Evolutionary conservation across 2,329 filamentous ascomycete genomes (phyloP), one percentile per base, ranked within the genome.

Genomic region (Paecilomyces sp.): DNA sequence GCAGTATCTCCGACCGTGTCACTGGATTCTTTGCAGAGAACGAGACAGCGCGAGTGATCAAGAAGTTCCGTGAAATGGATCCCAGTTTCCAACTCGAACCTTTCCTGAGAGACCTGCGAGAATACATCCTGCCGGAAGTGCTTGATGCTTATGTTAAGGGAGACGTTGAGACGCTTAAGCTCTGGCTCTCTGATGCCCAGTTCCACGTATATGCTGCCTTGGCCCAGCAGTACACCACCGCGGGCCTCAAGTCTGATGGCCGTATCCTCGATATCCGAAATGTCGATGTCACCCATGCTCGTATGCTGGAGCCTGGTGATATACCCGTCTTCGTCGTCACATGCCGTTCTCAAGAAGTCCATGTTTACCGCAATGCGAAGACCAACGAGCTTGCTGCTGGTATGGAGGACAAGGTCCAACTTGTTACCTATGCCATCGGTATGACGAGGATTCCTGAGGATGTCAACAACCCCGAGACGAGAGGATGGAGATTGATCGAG

Each of bases 11-110:
- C 33, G 94, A 99, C 75, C 86, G 89, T 60, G 87, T 99, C 47
- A 91, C 90, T 54, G 92, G 94, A 30, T 99, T 97, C 80, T 99
- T 99, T 66, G 94, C 94, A 63, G 94, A 99, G 76, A 99, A 97
- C 75, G 94, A 99, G 80, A 97, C 92, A 0, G 94, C 94, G 31
- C 89, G 88, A 84, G 94, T 99, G 36, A 96, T 97, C 80, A 97
- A 97, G 81, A 96, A 93, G 76, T 96, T 99, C 82, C 88, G 93
- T 54, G 85, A 92, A 68, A 97, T 97, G 86, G 94, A 99, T 68
- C 93, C 94, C 4, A 84, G 83, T 65, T 99, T 99, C 82, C 91
- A 97, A 73, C 85, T 96, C 67, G 94, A 99, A 76, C 90, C 92
- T 0, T 99, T 97, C 81, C 79, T 97, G 57, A 89, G 90, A 65